A percentile compares a stretch with the other conserved stretches of the same genome.
phyloP scores from a whole-genome alignment of 2,329 filamentous ascomycete species.

The Raffaelea ambrosiae region DNA sequence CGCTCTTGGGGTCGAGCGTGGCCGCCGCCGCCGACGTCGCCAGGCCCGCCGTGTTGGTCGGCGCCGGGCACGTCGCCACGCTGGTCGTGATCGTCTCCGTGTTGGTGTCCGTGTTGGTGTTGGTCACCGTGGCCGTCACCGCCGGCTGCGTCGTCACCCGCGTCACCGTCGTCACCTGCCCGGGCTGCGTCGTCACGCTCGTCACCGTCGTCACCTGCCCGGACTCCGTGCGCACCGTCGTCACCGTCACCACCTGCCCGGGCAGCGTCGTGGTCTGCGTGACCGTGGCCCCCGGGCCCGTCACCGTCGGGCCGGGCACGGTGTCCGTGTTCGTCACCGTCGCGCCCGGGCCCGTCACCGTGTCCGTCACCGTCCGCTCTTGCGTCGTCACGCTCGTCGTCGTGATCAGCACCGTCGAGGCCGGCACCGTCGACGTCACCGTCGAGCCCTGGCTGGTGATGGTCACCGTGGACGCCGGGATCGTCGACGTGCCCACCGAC shows the following conservation, averaged over 20 bases:
- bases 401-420: slow-evolving; percentile 3
- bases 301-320: slow-evolving; percentile 11
- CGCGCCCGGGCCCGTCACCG: slow-evolving; percentile 8
- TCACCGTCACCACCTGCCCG: too few relatives aligned
- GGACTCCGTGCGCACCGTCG: too few relatives aligned
- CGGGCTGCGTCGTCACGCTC: too few relatives aligned
- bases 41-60: slow-evolving; percentile 22
- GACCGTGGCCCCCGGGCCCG: too few relatives aligned
- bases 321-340: slow-evolving; percentile 5
- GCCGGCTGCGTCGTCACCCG: too few relatives aligned
- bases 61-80: slow-evolving; percentile 33
- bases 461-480: slow-evolving; percentile 7
- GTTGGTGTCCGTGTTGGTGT: slow-evolving; percentile 15
- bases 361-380: slow-evolving; percentile 23
- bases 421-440: slow-evolving; percentile 8
- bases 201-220: slow-evolving; percentile 7
- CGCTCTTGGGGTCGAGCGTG: slow-evolving; percentile 25
- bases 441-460: slow-evolving; percentile 8
- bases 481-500: slow-evolving; percentile 5
- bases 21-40: slow-evolving; percentile 7
- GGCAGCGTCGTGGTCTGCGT: too few relatives aligned
- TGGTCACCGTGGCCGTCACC: not conserved
- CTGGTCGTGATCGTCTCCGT: slow-evolving; percentile 23
- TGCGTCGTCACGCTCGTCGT: slow-evolving; percentile 16
- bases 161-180: too few relatives aligned